These are phyloP conservation scores for Glycine latifolia DNA, from an alignment of 306 rosid genomes.

Conservation along the genomic window DNA sequence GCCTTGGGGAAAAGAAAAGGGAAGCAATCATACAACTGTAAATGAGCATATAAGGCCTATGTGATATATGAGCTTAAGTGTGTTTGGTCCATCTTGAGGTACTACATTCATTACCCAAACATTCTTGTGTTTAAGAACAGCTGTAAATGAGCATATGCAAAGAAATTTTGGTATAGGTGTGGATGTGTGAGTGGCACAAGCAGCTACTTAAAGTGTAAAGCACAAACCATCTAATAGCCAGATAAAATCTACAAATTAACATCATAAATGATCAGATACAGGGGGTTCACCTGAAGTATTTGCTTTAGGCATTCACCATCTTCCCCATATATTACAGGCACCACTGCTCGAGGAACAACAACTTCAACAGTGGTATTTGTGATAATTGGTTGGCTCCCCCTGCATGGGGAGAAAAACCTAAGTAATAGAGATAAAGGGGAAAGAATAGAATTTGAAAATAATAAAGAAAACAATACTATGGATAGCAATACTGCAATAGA, in stretches of 20 bases:
- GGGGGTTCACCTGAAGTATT: slow-evolving; percentile 77
- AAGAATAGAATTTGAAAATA: background rate
- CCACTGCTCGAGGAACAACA: slow-evolving; percentile 80
- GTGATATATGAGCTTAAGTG: no score
- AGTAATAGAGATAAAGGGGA: background rate
- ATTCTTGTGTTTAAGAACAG: no score
- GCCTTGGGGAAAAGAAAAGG: no score
- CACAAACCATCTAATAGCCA: slow-evolving; percentile 11
- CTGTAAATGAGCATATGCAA: background rate
- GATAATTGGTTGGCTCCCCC: slow-evolving; percentile 80
- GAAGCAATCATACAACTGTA: no score
- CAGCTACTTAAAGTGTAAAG: slow-evolving; percentile 8
- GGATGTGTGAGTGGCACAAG: background rate
- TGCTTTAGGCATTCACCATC: slow-evolving; percentile 97
- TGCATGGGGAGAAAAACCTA: slow-evolving; percentile 35
- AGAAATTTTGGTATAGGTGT: slow-evolving; percentile 15
- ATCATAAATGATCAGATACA: slow-evolving; percentile 36
- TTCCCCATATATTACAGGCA: slow-evolving; percentile 85
- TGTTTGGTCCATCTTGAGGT: no score
- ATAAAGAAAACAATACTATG: slow-evolving; percentile 14
- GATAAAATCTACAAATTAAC: slow-evolving; percentile 22
- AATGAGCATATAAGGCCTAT: no score
- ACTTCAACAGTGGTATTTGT: slow-evolving; percentile 93
- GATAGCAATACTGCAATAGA: slow-evolving; percentile 4
- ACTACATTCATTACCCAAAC: no score